Percentiles rank a stretch among this genome's conserved stretches.
Conservation (phyloP, 805 yeast species). For the Metschnikowia henanensis region DNA sequence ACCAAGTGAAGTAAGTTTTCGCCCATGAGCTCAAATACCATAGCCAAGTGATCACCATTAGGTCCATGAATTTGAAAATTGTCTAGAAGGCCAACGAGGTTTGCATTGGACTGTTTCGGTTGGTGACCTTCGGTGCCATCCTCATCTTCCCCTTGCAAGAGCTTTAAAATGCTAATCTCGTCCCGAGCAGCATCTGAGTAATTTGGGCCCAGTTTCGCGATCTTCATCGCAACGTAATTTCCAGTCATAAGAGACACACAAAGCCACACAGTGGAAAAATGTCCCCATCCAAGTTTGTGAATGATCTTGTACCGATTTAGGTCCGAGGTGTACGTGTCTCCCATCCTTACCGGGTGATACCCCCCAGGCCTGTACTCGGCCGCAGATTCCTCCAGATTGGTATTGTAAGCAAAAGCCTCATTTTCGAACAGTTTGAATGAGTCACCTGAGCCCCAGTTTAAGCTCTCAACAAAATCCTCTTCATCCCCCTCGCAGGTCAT, state of each 20-base stretch:
- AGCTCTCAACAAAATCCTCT: slow-evolving; percentile 12
- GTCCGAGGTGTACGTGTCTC: slow-evolving; percentile 72
- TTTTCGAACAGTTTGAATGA: slow-evolving; percentile 2
- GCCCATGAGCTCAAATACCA: slow-evolving; percentile 97
- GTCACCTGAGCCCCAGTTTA: slow-evolving; percentile 1
- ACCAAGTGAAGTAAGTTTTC: slow-evolving; percentile 88
- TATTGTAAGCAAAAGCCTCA: slow-evolving; percentile 18
- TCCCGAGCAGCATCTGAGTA: slow-evolving; percentile 94
- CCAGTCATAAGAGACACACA: slow-evolving; percentile 74
- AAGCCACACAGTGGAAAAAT: slow-evolving; percentile 62
- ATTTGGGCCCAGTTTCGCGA: slow-evolving; percentile 87
- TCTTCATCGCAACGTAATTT: slow-evolving; percentile 88
- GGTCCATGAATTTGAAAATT: slow-evolving; percentile 85
- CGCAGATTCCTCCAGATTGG: slow-evolving; percentile 70
- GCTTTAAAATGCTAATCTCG: slow-evolving; percentile 76
- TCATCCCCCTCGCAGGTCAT: slow-evolving; percentile 15
- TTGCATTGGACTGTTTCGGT: slow-evolving; percentile 22
- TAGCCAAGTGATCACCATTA: slow-evolving; percentile 90
- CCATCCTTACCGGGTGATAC: slow-evolving; percentile 90
- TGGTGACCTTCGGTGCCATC: slow-evolving; percentile 1
- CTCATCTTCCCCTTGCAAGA: slow-evolving; percentile 57
- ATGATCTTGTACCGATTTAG: slow-evolving; percentile 69
- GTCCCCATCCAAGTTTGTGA: slow-evolving; percentile 98
- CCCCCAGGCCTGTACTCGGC: slow-evolving; percentile 92
- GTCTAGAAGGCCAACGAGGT: slow-evolving; percentile 79